Evolutionary conservation across 805 yeast species (phyloP).

Genomic region (Schizosaccharomyces cryophilus): DNA sequence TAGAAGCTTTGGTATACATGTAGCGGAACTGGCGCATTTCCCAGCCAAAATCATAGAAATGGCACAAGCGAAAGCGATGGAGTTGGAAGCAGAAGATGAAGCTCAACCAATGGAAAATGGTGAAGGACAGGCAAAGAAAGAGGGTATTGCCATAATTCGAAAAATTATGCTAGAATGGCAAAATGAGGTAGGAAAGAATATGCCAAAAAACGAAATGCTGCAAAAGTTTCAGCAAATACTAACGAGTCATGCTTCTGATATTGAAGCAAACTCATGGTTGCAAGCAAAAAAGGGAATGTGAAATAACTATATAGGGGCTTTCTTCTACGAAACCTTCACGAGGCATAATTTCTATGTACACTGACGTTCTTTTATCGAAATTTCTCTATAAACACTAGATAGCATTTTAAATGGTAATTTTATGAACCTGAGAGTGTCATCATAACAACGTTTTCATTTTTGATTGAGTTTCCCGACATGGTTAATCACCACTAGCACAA

Average conservation of each 20-base stretch:
- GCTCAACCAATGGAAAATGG: constrained; percentile 18
- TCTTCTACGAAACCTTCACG: too few relatives aligned
- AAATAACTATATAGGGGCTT: too few relatives aligned
- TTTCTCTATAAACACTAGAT: too few relatives aligned
- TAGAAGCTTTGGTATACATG: constrained; percentile 92
- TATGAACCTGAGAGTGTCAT: too few relatives aligned
- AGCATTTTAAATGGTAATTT: too few relatives aligned
- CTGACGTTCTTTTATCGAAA: too few relatives aligned
- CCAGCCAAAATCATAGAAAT: constrained; percentile 72
- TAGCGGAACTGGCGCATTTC: constrained; percentile 84
- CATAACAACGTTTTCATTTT: too few relatives aligned
- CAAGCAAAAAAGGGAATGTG: background rate
- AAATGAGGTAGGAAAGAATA: background rate
- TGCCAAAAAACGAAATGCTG: background rate
- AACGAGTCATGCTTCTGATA: background rate
- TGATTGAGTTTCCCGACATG: too few relatives aligned
- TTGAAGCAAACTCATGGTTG: background rate
- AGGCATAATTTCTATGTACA: too few relatives aligned
- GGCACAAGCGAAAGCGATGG: constrained; percentile 88
- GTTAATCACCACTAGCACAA: constrained; percentile 1
- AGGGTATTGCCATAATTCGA: background rate
- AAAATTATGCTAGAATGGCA: background rate
- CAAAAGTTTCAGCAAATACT: background rate
- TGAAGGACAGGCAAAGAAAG: constrained; percentile 17
- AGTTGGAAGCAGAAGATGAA: constrained; percentile 38